A percentile compares a stretch with the other conserved stretches of the same genome.
Evolutionary conservation across 805 yeast species (phyloP).

Genomic region (Candida railenensis): DNA sequence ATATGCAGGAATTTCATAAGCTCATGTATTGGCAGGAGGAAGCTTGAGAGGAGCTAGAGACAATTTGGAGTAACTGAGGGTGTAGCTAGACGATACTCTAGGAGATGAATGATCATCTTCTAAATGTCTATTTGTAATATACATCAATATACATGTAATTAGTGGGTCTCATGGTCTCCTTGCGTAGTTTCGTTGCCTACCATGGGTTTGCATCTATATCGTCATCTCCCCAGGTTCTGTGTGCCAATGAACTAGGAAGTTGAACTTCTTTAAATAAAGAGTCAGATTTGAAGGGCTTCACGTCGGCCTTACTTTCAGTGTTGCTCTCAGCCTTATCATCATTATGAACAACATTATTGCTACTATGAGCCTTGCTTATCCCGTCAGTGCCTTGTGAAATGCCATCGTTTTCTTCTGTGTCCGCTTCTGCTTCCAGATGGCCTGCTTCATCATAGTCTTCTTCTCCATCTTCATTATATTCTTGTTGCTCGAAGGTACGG

Average conservation of each 20-base stretch:
- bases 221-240: slow-evolving; percentile 46
- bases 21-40: too few species aligned
- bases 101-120: too few species aligned
- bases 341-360: neutral
- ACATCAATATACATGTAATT: neutral
- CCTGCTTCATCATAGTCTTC: slow-evolving; percentile 20
- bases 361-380: too few species aligned
- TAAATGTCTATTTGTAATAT: neutral
- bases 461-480: slow-evolving; percentile 20
- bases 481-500: slow-evolving; percentile 30
- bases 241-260: slow-evolving; percentile 50
- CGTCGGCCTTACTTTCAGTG: slow-evolving; percentile 3
- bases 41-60: too few species aligned
- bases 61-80: too few species aligned
- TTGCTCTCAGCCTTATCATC: slow-evolving; percentile 2
- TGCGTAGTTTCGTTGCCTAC: too few species aligned
- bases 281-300: slow-evolving; percentile 33
- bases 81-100: too few species aligned
- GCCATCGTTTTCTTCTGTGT: slow-evolving; percentile 9
- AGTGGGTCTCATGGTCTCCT: too few species aligned
- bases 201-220: slow-evolving; percentile 70
- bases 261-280: slow-evolving; percentile 49
- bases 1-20: neutral
- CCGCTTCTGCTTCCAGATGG: slow-evolving; percentile 13
- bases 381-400: too few species aligned